phyloP scores from a whole-genome alignment of 352 stramenopile species.

The Globisporangium mamillatum region DNA sequence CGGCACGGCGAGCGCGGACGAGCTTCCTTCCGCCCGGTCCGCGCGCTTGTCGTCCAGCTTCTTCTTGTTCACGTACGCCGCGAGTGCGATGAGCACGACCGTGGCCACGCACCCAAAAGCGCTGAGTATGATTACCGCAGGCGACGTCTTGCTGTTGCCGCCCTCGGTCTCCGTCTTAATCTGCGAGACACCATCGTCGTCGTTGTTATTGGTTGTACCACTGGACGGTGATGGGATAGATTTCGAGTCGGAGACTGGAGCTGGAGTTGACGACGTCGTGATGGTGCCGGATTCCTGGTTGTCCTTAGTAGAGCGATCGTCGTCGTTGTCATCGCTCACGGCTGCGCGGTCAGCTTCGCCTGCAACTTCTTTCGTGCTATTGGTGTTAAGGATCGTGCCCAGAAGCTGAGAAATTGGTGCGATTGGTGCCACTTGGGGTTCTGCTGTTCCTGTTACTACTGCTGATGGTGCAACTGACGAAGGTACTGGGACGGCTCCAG shows the following conservation, averaged over 20 bases:
- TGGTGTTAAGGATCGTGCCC: background rate
- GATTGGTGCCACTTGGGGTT: background rate
- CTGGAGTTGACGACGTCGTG: background rate
- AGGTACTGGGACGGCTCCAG: background rate
- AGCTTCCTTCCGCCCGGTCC: constrained; percentile 17
- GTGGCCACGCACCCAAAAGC: constrained; percentile 22
- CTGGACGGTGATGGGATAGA: background rate
- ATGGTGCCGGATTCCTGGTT: background rate
- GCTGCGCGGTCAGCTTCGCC: background rate
- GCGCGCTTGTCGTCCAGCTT: constrained; percentile 21
- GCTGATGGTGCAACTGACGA: constrained; percentile 8
- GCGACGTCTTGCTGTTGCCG: constrained; percentile 19
- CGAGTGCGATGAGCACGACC: constrained; percentile 26
- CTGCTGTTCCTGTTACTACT: background rate
- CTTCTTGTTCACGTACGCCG: constrained; percentile 27
- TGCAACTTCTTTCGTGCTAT: background rate
- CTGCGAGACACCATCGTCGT: constrained; percentile 6
- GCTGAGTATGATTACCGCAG: constrained; percentile 26
- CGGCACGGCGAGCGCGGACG: constrained; percentile 6
- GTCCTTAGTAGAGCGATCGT: background rate
- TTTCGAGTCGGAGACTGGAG: background rate
- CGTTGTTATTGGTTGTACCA: constrained; percentile 3
- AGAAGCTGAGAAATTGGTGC: constrained; percentile 1
- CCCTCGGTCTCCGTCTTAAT: constrained; percentile 14
- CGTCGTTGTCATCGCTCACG: background rate